Percentiles rank a stretch among this genome's conserved stretches.
Conservation (phyloP, 192 early-diverging fungal genomes). For the Pilobolus umbonatus region DNA sequence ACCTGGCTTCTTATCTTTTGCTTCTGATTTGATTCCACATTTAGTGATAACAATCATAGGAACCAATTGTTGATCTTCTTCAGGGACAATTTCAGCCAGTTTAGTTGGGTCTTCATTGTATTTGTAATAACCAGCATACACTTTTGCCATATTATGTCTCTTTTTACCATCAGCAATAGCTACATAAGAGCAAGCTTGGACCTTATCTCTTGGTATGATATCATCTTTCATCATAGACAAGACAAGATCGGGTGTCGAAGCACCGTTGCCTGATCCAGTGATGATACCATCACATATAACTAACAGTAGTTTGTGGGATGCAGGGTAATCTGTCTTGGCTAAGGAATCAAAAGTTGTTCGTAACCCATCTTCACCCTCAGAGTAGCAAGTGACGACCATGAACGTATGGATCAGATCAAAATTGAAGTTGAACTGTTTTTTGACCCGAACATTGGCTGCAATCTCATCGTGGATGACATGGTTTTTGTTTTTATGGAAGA, state of each 20-base stretch:
- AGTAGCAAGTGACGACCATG: constrained; percentile 76
- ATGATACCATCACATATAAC: constrained; percentile 81
- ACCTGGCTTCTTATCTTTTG: constrained; percentile 61
- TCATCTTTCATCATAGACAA: constrained; percentile 77
- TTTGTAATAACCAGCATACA: constrained; percentile 87
- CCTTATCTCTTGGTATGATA: constrained; percentile 57
- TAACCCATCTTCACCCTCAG: constrained; percentile 68
- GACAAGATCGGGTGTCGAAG: constrained; percentile 71
- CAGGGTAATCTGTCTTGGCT: constrained; percentile 64
- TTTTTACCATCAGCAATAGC: constrained; percentile 85
- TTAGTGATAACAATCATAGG: constrained; percentile 75
- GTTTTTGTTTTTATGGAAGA: background rate
- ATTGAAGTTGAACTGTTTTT: constrained; percentile 42
- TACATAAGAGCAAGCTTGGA: constrained; percentile 74
- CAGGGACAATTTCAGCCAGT: constrained; percentile 18
- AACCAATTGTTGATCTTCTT: constrained; percentile 48
- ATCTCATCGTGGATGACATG: background rate
- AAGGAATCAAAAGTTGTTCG: constrained; percentile 75
- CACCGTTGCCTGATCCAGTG: constrained; percentile 64
- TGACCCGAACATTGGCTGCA: constrained; percentile 17
- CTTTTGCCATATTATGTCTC: constrained; percentile 88
- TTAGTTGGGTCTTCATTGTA: constrained; percentile 48
- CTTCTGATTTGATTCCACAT: constrained; percentile 66
- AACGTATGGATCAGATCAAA: constrained; percentile 64
- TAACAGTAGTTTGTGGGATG: constrained; percentile 71